Evolutionary conservation across 768 basidiomycete genomes (phyloP).

Genomic region (Boletus vermiculosoides): DNA sequence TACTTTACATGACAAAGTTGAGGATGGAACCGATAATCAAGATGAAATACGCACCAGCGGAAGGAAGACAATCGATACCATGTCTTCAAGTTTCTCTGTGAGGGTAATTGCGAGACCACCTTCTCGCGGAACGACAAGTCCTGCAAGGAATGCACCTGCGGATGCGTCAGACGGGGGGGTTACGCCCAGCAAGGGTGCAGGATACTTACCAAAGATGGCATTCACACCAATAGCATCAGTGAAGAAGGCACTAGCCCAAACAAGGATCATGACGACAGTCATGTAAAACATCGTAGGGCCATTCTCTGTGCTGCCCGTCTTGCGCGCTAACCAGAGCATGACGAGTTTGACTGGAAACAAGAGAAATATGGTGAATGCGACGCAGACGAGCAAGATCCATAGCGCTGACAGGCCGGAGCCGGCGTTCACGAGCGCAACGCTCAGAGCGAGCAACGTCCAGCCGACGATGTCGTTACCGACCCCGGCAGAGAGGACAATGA

Average conservation of each 20-base stretch:
- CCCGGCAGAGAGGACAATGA: constrained; percentile 90
- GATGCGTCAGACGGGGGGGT: background rate
- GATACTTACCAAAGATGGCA: constrained; percentile 73
- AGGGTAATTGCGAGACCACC: constrained; percentile 82
- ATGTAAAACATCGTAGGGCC: constrained; percentile 89
- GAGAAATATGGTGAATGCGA: constrained; percentile 80
- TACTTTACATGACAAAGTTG: constrained; percentile 49
- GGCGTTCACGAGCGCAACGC: constrained; percentile 90
- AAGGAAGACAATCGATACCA: constrained; percentile 86
- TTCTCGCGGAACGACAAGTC: constrained; percentile 81
- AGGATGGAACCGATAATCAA: background rate
- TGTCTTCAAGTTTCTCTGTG: constrained; percentile 97
- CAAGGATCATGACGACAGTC: constrained; percentile 74
- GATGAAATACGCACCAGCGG: constrained; percentile 56
- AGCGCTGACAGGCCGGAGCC: constrained; percentile 79
- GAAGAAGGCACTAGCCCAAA: constrained; percentile 89
- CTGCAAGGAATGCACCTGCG: constrained; percentile 77
- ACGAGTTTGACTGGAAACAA: constrained; percentile 61
- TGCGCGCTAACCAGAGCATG: constrained; percentile 70
- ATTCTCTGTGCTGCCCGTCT: constrained; percentile 76
- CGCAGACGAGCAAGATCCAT: constrained; percentile 76
- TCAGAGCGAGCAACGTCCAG: constrained; percentile 87
- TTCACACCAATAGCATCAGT: constrained; percentile 92
- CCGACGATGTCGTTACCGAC: constrained; percentile 87
- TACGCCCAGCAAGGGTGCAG: background rate